phyloP scores from a whole-genome alignment of 371 early-diverging fungal genomes.

The Encephalitozoon cuniculi region DNA sequence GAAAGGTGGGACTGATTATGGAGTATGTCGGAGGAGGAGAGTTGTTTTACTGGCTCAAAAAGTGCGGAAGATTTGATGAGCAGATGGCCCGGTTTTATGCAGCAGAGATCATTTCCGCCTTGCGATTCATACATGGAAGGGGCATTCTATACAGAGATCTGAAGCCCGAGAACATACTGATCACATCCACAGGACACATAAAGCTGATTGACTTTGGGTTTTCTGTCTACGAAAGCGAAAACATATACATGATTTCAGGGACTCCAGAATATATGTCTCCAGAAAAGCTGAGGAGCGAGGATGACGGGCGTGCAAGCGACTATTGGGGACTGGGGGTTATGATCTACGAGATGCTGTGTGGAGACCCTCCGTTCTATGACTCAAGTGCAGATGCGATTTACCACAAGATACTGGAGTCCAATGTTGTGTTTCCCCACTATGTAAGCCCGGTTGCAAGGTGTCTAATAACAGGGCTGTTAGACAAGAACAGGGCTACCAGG shows the following conservation, averaged over 20 bases:
- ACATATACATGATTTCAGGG: conserved; percentile 68
- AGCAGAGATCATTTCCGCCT: conserved; percentile 88
- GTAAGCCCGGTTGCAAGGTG: conserved; percentile 68
- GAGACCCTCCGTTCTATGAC: conserved; percentile 72
- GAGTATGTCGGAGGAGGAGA: conserved; percentile 89
- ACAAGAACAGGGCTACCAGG: conserved; percentile 67
- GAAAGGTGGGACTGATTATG: conserved; percentile 75
- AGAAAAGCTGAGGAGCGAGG: conserved; percentile 83
- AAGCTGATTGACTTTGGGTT: conserved; percentile 98
- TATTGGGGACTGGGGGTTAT: conserved; percentile 88
- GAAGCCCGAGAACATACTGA: conserved; percentile 87
- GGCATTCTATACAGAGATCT: conserved; percentile 92
- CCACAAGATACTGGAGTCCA: conserved; percentile 44
- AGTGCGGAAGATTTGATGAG: conserved; percentile 61
- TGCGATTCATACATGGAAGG: conserved; percentile 86
- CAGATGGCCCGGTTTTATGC: conserved; percentile 82
- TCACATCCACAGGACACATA: conserved; percentile 82
- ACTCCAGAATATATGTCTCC: conserved; percentile 96
- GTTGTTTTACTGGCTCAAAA: conserved; percentile 79
- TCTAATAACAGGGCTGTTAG: conserved; percentile 62
- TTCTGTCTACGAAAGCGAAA: conserved; percentile 79
- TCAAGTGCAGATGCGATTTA: conserved; percentile 47
- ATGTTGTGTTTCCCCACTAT: conserved; percentile 67
- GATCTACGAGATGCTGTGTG: conserved; percentile 87
- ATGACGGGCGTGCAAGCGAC: conserved; percentile 84